Evolutionary conservation across 495 filamentous ascomycete species (phyloP), one percentile per base, ranked within the genome.

Genomic region (Hypoxylon rickii): DNA sequence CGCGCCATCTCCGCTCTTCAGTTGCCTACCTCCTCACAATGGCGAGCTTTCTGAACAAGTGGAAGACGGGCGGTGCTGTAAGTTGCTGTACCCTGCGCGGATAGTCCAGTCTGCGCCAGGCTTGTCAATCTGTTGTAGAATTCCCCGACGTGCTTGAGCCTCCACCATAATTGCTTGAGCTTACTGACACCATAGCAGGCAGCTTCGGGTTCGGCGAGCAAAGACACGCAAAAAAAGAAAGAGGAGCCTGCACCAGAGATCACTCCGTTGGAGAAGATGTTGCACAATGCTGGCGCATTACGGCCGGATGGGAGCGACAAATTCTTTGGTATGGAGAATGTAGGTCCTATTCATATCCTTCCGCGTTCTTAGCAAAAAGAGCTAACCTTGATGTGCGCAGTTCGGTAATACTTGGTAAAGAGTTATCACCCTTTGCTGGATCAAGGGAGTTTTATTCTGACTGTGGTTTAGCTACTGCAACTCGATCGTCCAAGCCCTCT

Each of bases 291-390:
- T 43, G 90, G 91, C 10, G 79, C 91, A 0, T 73, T 93, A 51
- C 83, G 91, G 53, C 75, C 76, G 31, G 92, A 98, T 77, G 94
- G 95, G 16, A 97, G 89, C 70, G 94, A 98, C 73, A 96, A 96
- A 78, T 97, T 96, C 74, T 97, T 93, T 77, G 94, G 95, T 2
- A 86, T 97, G 78, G 94, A 97, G 73, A 98, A 98, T 76, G 92
- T 97, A 78, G 79, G 89, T 72, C 11, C 31, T 16, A 20, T 17
- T 47, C 15, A 10, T 33, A 10, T 24, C 36, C 44, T 53, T 50
- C 20, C 20, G 44, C 41, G 20, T 26, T 20, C 20, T 18, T 38
- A 51, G n/a, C 18, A 46, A 15, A 13, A 47, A 13, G 3, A 38
- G 42, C 66, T 69, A 18, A 64, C 55, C 52, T 60, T 64, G 48